Percentiles rank a stretch among this genome's conserved stretches.
Evolutionary conservation across 768 basidiomycete species (phyloP).

Genomic region (Macrolepiota fuliginosa): DNA sequence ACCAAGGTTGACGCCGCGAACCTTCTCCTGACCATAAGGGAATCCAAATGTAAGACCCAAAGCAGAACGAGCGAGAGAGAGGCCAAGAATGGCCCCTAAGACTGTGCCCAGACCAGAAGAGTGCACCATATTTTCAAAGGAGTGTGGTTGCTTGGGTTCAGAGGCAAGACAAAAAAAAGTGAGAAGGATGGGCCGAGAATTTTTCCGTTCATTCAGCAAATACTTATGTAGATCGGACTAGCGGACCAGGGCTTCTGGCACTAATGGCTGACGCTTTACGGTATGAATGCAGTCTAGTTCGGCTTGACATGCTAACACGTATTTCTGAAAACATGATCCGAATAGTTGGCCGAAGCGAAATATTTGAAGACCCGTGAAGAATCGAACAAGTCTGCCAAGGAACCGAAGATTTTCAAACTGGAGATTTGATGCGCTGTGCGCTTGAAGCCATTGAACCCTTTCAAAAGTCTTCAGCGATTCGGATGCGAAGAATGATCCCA

Average conservation of each 20-base stretch:
- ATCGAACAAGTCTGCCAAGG: background rate
- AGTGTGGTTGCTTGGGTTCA: slow-evolving; percentile 12
- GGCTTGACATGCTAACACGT: background rate
- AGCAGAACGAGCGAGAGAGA: slow-evolving; percentile 20
- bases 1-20: slow-evolving; percentile 84
- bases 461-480: no score
- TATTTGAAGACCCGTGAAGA: background rate
- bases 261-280: background rate
- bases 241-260: background rate
- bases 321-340: background rate
- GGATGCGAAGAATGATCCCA: no score
- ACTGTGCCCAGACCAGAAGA: slow-evolving; percentile 10
- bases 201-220: background rate
- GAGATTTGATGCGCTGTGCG: no score
- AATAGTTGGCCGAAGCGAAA: background rate
- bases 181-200: background rate
- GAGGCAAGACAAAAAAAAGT: background rate
- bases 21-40: slow-evolving; percentile 66
- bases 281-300: slow-evolving; percentile 1
- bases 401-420: background rate
- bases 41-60: slow-evolving; percentile 48
- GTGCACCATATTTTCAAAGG: slow-evolving; percentile 1
- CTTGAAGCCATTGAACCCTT: no score
- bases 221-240: background rate
- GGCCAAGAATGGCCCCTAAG: slow-evolving; percentile 13